A percentile compares a stretch with the other conserved stretches of the same genome.
phyloP scores from a whole-genome alignment of 2,329 filamentous ascomycete genomes.

The Cordyceps farinosa region DNA sequence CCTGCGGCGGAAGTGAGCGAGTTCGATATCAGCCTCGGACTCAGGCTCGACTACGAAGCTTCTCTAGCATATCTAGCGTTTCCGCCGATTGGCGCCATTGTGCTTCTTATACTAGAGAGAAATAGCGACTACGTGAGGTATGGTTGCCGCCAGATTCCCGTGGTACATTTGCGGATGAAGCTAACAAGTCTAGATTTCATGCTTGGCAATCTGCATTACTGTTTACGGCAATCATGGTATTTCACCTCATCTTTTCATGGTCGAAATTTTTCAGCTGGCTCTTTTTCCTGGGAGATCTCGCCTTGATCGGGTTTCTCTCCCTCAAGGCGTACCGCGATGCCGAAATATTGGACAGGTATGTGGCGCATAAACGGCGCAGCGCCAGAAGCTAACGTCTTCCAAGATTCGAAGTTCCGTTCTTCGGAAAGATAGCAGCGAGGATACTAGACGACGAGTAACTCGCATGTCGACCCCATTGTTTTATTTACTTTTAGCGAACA shows the following conservation, averaged over 20 bases:
- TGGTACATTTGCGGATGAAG: not conserved
- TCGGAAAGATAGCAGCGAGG: slow-evolving; percentile 79
- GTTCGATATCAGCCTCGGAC: slow-evolving; percentile 85
- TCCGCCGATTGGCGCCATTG: slow-evolving; percentile 79
- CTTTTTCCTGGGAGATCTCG: slow-evolving; percentile 71
- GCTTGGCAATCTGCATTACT: slow-evolving; percentile 90
- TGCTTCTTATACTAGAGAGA: slow-evolving; percentile 81
- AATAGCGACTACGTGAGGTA: slow-evolving; percentile 97
- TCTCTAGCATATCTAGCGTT: slow-evolving; percentile 81
- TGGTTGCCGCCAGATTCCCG: slow-evolving; percentile 24
- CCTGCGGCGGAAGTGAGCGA: slow-evolving; percentile 60
- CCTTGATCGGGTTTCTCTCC: slow-evolving; percentile 71
- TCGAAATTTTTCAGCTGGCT: slow-evolving; percentile 80
- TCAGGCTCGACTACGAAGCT: slow-evolving; percentile 86
- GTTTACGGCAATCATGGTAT: slow-evolving; percentile 69
- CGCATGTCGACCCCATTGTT: not conserved
- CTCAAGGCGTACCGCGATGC: slow-evolving; percentile 82
- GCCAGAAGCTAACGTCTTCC: slow-evolving; percentile 19
- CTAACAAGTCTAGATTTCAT: slow-evolving; percentile 60
- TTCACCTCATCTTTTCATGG: slow-evolving; percentile 87
- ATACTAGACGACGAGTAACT: slow-evolving; percentile 79
- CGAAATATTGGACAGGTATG: slow-evolving; percentile 59
- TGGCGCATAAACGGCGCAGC: slow-evolving; percentile 17
- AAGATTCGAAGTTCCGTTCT: slow-evolving; percentile 81
- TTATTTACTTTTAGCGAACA: not conserved